Base-by-base conservation (phyloP, 768 basidiomycete species). In the Lactarius vividus region DNA sequence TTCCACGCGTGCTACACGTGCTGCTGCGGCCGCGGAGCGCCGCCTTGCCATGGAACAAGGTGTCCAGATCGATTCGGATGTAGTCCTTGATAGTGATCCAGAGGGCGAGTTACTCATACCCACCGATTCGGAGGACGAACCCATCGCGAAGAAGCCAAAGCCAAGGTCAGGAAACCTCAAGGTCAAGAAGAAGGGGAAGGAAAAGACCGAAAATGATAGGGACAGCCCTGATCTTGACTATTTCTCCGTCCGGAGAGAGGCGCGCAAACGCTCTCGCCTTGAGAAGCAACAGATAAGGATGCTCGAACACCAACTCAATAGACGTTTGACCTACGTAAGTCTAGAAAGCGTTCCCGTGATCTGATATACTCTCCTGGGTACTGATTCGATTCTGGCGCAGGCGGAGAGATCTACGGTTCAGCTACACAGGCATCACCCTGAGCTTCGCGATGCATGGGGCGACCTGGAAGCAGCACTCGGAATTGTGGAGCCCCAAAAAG, bases 401-500 rank as follows among this genome's bases (percentile, higher is more conserved):
- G 85, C 89, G 8, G 92, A 94, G 75, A 91, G 83, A 72, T 80
- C 84, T 1, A 81, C 85, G 6, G 71, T 92, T 44, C 83, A 85
- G 16, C 75, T 94, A 35, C 79, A 82, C 29, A 83, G 77, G 71
- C 80, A 90, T 73, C 96, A 96, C 73, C 87, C 89, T 1, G 94
- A 96, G 72, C 83, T 97, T 39, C 78, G 75, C 63, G 83, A 88
- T 75, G 88, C 93, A 42, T 98, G 96, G 96, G 93, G 93, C 29
- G 88, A 98, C 72, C 75, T 97, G 9, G 84, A 89, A 73, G 79
- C 81, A 28, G 83, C 78, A 26, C 81, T 89, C 61, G 81, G 84
- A 1, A 79, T 89, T 55, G 78, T 86, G 63, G 77, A 81, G 35
- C 93, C 94, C 2, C 77, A 84, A 59, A 84, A 85, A 71, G 91